Conservation (phyloP, 495 filamentous ascomycete genomes). For the Neurospora intermedia region DNA sequence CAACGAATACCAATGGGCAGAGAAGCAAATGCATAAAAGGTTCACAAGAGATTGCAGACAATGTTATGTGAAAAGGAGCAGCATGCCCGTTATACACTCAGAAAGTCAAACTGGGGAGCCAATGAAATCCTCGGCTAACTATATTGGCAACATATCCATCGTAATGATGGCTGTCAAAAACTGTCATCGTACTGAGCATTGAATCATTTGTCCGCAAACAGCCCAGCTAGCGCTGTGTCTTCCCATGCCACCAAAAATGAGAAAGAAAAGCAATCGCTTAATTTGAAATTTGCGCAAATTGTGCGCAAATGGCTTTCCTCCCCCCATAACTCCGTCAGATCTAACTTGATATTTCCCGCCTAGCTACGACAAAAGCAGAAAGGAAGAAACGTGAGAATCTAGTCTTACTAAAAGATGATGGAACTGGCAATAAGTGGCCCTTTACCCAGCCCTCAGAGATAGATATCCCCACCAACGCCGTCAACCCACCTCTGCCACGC, state of each 20-base stretch:
- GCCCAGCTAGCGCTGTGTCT: neutral
- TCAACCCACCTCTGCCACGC: conserved; percentile 84
- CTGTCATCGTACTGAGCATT: neutral
- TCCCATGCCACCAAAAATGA: neutral
- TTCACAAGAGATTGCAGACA: no score
- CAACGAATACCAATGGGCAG: no score
- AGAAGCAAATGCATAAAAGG: no score
- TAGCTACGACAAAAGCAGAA: neutral
- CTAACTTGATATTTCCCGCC: neutral
- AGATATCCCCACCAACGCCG: conserved; percentile 87
- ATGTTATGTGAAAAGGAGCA: no score
- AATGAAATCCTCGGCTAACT: no score
- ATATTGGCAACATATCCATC: no score
- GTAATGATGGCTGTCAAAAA: neutral
- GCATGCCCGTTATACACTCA: no score
- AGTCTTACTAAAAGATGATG: neutral
- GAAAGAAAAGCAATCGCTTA: neutral
- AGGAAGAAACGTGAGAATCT: neutral
- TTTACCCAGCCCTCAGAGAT: conserved; percentile 26
- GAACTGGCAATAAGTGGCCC: neutral
- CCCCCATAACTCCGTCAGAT: neutral
- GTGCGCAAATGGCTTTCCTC: neutral
- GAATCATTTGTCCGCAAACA: neutral
- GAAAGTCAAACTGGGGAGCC: no score
- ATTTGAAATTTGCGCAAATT: neutral